Conservation (phyloP, 805 yeast genomes). For the Groenewaldozyma tartarivorans region DNA sequence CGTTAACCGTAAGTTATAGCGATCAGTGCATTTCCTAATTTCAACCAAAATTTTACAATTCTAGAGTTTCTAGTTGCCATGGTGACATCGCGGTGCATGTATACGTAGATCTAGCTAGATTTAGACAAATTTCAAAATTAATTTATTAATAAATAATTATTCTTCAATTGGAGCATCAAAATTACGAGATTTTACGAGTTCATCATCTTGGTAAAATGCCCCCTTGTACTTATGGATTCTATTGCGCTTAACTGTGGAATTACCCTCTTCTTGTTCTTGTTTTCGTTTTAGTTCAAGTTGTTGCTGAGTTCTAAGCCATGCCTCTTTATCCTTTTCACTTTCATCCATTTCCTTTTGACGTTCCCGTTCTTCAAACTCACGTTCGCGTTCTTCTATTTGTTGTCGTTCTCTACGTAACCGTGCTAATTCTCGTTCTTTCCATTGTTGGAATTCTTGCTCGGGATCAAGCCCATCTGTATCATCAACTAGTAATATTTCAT, state of each 20-base stretch:
- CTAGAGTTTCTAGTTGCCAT: conserved; percentile 23
- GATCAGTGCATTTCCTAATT: too few relatives aligned
- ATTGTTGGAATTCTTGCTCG: conserved; percentile 32
- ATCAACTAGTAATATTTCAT: conserved; percentile 30
- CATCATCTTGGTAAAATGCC: conserved; percentile 28
- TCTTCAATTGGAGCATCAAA: conserved; percentile 24
- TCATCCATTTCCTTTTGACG: conserved; percentile 24
- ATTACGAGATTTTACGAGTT: conserved; percentile 24
- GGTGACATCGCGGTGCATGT: conserved; percentile 22
- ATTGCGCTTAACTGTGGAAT: conserved; percentile 17
- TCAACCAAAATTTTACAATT: too few relatives aligned
- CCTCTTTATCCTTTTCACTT: conserved; percentile 16
- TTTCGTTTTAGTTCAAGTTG: conserved; percentile 5
- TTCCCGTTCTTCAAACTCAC: conserved; percentile 28
- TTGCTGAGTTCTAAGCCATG: conserved; percentile 8
- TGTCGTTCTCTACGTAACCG: conserved; percentile 33
- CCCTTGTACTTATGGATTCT: conserved; percentile 25
- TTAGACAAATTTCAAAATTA: too few relatives aligned
- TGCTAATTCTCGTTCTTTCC: conserved; percentile 34
- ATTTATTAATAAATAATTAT: conserved; percentile 7
- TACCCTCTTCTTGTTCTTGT: conserved; percentile 6
- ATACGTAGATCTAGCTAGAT: too few relatives aligned
- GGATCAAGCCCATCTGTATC: conserved; percentile 56
- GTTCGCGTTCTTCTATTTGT: conserved; percentile 25
- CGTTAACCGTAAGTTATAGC: too few relatives aligned